Evolutionary conservation across 306 rosid species (phyloP), one percentile per base, ranked within the genome.

Genomic region (Dalbergia oliveri): DNA sequence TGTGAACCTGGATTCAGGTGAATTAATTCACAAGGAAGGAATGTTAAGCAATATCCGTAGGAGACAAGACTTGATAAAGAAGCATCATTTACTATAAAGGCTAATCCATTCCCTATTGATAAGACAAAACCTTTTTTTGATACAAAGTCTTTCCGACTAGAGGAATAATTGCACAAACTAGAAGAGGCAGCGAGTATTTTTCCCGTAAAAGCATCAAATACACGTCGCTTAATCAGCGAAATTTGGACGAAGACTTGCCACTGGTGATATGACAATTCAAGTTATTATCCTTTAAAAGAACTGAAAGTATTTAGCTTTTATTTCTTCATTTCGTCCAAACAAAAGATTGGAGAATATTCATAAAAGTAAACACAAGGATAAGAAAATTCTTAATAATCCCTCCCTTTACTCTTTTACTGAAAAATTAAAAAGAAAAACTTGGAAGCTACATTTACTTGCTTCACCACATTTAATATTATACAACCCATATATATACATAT

Each of bases 391-490:
- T 2, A 5, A 8, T 5, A 44, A 47, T 47, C 53, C 4, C n/a
- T 10, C 13, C 12, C 6, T 3, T 47, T 47, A 47, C 53, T 10
- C n/a, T 47, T 47, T 3, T 10, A 9, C 4, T 13, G 15, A 47
- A 47, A 9, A 47, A 10, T 2, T 3, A 0, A 47, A 47, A 47
- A 47, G 4, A 47, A 47, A 12, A 10, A 10, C 3, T 47, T 3
- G 12, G 53, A n/a, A 47, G 53, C 35, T 78, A 19, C 39, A 51
- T 58, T 78, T 18, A 23, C 12, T 19, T 78, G 76, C 45, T 66
- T 67, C 37, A 18, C 23, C 72, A 44, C 61, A 53, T 19, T 41
- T 26, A 26, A 26, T 26, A 26, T 26, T 26, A 26, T 26, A 26
- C 31, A 26, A 26, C 31, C 31, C 31, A 26, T 26, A 26, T 26